These are phyloP conservation scores for Thielaviopsis populi DNA, from an alignment of 2,329 filamentous ascomycete genomes.

Conservation along the genomic window DNA sequence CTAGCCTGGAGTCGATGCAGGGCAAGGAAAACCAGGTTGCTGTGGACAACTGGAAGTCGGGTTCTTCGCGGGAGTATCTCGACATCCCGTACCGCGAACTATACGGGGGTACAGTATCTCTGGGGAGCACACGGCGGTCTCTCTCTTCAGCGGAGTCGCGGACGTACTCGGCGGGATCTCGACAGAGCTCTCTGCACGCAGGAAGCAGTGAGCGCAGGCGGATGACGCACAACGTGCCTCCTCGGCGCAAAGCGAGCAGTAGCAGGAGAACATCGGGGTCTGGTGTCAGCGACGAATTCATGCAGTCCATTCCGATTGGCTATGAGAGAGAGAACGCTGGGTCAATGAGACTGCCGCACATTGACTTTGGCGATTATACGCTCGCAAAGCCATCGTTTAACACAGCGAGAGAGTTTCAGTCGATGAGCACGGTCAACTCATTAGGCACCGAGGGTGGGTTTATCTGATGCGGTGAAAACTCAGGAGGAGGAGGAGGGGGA, in stretches of 20 bases:
- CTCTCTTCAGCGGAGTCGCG: neutral
- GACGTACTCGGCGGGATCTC: slow-evolving; percentile 6
- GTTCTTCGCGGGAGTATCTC: slow-evolving; percentile 8
- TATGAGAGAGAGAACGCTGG: slow-evolving; percentile 7
- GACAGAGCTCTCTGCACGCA: slow-evolving; percentile 5
- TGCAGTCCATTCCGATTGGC: slow-evolving; percentile 15
- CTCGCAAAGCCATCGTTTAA: slow-evolving; percentile 13
- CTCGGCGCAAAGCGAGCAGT: slow-evolving; percentile 6
- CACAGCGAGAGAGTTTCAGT: slow-evolving; percentile 13
- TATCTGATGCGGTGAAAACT: neutral
- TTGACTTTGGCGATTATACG: slow-evolving; percentile 6
- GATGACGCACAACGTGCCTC: slow-evolving; percentile 1
- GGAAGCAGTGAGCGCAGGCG: neutral
- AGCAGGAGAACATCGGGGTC: slow-evolving; percentile 11
- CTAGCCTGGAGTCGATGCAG: slow-evolving; percentile 10
- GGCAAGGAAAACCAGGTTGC: slow-evolving; percentile 13
- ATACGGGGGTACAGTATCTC: slow-evolving; percentile 5
- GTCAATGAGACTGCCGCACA: slow-evolving; percentile 1
- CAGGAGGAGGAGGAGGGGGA: too few species aligned
- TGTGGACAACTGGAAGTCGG: slow-evolving; percentile 12
- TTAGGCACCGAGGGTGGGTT: slow-evolving; percentile 12
- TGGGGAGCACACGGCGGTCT: slow-evolving; percentile 3
- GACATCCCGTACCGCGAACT: slow-evolving; percentile 14
- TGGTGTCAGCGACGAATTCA: slow-evolving; percentile 11
- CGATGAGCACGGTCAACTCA: slow-evolving; percentile 15